Percentiles rank a stretch among this genome's conserved stretches.
These are phyloP conservation scores for Hymenotorrendiella dingleyae DNA, from an alignment of 2,329 filamentous ascomycete species.

Conservation along the genomic window DNA sequence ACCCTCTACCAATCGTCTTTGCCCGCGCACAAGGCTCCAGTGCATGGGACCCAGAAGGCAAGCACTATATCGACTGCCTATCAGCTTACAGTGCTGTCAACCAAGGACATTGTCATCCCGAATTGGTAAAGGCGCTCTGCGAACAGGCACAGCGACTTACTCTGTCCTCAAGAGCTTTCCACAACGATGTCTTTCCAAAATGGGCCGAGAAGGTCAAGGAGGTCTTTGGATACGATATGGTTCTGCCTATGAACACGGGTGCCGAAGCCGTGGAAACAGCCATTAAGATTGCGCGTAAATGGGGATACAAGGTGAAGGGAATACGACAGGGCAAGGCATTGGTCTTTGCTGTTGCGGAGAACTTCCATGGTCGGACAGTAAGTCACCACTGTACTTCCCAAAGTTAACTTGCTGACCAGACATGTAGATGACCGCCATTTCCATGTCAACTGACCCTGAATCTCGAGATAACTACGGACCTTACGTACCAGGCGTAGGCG, in stretches of 20 bases:
- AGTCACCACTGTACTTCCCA: constrained; percentile 30
- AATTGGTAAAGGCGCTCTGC: constrained; percentile 82
- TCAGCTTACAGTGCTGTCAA: constrained; percentile 98
- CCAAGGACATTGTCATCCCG: constrained; percentile 96
- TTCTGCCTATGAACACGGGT: constrained; percentile 96
- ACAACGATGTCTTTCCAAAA: constrained; percentile 96
- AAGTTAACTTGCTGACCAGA: constrained; percentile 6
- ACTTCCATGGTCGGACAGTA: constrained; percentile 95
- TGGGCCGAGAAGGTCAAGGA: constrained; percentile 89
- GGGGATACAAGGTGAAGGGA: constrained; percentile 94
- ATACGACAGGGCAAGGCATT: constrained; percentile 79
- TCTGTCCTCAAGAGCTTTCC: constrained; percentile 88
- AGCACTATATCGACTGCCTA: constrained; percentile 94
- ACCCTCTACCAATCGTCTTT: constrained; percentile 92
- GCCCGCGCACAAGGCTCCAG: constrained; percentile 75
- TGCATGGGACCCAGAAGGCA: constrained; percentile 96
- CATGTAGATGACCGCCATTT: constrained; percentile 74
- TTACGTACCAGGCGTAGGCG: constrained; percentile 84
- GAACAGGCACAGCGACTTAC: constrained; percentile 88
- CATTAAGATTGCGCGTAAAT: constrained; percentile 93
- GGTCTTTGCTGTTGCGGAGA: constrained; percentile 79
- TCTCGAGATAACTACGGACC: constrained; percentile 93
- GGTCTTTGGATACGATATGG: constrained; percentile 95
- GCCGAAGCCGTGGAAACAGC: constrained; percentile 95
- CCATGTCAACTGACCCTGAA: constrained; percentile 91